These are phyloP conservation scores for Coccomyxa sp. DNA, from an alignment of 139 green algal genomes.

Conservation along the genomic window DNA sequence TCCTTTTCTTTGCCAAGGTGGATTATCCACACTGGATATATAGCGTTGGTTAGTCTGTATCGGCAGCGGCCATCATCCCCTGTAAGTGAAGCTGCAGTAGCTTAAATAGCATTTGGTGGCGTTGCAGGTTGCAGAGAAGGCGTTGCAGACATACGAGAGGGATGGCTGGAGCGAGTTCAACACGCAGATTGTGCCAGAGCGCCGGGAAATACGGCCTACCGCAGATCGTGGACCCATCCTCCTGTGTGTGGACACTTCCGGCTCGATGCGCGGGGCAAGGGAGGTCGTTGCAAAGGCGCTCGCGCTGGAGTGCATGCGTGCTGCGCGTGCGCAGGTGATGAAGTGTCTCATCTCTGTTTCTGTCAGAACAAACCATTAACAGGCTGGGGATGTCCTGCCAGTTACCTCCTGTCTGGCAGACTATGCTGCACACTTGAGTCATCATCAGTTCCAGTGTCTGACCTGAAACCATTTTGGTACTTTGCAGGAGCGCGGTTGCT, in stretches of 20 bases:
- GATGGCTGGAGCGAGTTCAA: slow-evolving; percentile 83
- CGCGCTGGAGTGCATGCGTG: slow-evolving; percentile 70
- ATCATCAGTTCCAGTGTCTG: too few relatives aligned
- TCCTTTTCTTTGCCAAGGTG: slow-evolving; percentile 75
- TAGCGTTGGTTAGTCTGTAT: too few relatives aligned
- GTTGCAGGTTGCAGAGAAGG: slow-evolving; percentile 70
- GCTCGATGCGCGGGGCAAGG: slow-evolving; percentile 59
- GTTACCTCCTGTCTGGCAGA: slow-evolving; percentile 52
- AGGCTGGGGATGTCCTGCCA: neutral
- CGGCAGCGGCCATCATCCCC: too few relatives aligned
- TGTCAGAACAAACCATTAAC: neutral
- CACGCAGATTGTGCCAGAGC: slow-evolving; percentile 56
- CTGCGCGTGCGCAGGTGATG: slow-evolving; percentile 42
- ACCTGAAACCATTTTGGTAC: too few relatives aligned
- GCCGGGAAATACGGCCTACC: slow-evolving; percentile 74
- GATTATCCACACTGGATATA: too few relatives aligned
- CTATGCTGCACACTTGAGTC: too few relatives aligned
- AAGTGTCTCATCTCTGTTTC: too few relatives aligned
- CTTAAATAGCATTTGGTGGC: too few relatives aligned
- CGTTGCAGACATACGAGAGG: slow-evolving; percentile 76
- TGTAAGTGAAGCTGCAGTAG: too few relatives aligned
- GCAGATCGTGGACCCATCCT: slow-evolving; percentile 83
- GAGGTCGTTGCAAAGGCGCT: slow-evolving; percentile 86
- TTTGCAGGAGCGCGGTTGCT: slow-evolving; percentile 81
- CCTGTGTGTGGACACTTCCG: slow-evolving; percentile 87